A percentile compares a stretch with the other conserved stretches of the same genome.
Evolutionary conservation across 2,329 filamentous ascomycete genomes (phyloP).

Genomic region (Aspergillus floridensis): DNA sequence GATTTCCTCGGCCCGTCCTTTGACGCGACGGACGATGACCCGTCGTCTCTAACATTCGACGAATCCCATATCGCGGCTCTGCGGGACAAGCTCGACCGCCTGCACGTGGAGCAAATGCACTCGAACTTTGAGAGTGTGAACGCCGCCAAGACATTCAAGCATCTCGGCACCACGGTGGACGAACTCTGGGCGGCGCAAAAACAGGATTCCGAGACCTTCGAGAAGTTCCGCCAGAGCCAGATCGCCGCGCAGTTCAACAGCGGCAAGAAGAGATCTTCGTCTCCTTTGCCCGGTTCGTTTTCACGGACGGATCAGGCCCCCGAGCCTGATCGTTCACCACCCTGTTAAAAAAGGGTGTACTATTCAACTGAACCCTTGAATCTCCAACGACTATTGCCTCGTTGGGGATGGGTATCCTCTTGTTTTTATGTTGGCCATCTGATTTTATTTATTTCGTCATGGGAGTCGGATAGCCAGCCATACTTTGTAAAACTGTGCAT

Average conservation of each 20-base stretch:
- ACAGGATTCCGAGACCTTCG: conserved; percentile 46
- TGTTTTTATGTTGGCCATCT: not conserved
- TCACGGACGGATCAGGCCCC: conserved; percentile 1
- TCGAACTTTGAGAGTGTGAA: conserved; percentile 39
- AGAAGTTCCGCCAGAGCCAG: conserved; percentile 45
- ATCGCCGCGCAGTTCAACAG: conserved; percentile 48
- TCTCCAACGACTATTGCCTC: not conserved
- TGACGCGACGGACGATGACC: conserved; percentile 36
- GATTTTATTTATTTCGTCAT: not conserved
- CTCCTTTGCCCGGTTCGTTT: conserved; percentile 10
- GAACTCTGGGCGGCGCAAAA: conserved; percentile 44
- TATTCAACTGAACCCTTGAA: not conserved
- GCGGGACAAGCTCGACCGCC: conserved; percentile 42
- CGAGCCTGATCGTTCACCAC: not conserved
- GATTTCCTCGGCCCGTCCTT: conserved; percentile 57
- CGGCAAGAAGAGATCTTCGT: conserved; percentile 28
- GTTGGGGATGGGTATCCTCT: not conserved
- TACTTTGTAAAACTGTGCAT: not conserved
- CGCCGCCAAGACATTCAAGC: conserved; percentile 41
- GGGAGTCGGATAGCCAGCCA: not conserved
- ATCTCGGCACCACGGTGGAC: conserved; percentile 46
- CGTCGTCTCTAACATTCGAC: conserved; percentile 33
- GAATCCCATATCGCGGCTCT: conserved; percentile 47
- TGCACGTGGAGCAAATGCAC: conserved; percentile 44
- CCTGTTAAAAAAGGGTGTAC: conserved; percentile 3